Evolutionary conservation across 805 yeast species (phyloP).

Genomic region (Nakazawaea populi): DNA sequence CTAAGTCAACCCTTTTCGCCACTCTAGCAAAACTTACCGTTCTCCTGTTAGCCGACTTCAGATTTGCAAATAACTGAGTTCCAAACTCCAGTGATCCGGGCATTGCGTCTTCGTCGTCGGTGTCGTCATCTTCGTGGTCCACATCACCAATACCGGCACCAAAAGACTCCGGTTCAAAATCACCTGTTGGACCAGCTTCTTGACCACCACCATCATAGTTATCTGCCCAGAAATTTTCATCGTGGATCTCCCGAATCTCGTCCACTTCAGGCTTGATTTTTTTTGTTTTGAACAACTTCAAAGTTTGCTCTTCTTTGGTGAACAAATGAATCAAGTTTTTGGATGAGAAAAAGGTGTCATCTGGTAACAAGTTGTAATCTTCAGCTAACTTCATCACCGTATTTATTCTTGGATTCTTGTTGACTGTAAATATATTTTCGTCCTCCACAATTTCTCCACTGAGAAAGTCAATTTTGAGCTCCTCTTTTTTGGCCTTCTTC

Average conservation of each 20-base stretch:
- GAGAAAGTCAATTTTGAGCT: slow-evolving; percentile 16
- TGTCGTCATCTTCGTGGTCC: slow-evolving; percentile 33
- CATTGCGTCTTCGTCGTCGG: slow-evolving; percentile 33
- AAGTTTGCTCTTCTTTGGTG: slow-evolving; percentile 48
- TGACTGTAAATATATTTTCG: slow-evolving; percentile 22
- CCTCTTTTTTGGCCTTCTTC: slow-evolving; percentile 23
- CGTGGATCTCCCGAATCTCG: slow-evolving; percentile 31
- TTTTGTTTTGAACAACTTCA: slow-evolving; percentile 15
- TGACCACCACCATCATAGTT: slow-evolving; percentile 39
- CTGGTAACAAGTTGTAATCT: slow-evolving; percentile 54
- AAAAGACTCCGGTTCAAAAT: slow-evolving; percentile 21
- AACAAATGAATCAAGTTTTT: slow-evolving; percentile 61
- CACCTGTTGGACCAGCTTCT: slow-evolving; percentile 15
- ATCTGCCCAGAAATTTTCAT: slow-evolving; percentile 70
- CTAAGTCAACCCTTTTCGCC: slow-evolving; percentile 77
- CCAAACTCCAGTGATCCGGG: slow-evolving; percentile 14
- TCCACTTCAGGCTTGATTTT: slow-evolving; percentile 13
- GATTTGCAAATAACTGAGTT: slow-evolving; percentile 16
- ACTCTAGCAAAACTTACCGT: slow-evolving; percentile 58
- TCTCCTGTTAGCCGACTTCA: slow-evolving; percentile 23
- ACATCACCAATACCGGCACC: slow-evolving; percentile 25
- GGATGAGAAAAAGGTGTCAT: slow-evolving; percentile 68
- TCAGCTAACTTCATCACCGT: slow-evolving; percentile 37
- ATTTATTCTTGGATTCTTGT: slow-evolving; percentile 20
- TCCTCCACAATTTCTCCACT: slow-evolving; percentile 27